These are phyloP conservation scores for Hippophae rhamnoides DNA, from an alignment of 306 rosid genomes.

Conservation along the genomic window DNA sequence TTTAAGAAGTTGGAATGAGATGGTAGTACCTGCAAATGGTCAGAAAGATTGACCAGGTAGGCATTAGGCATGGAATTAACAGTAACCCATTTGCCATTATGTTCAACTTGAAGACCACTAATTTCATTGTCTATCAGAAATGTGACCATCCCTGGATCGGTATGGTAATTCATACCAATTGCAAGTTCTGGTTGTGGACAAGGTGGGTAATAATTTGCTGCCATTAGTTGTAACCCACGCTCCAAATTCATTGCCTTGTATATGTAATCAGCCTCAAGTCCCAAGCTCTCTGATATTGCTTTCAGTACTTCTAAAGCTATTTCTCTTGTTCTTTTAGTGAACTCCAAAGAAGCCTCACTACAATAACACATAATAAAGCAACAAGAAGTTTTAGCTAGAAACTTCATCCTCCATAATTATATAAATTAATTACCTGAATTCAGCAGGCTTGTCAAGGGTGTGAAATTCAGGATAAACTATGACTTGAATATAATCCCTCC, in stretches of 20 bases:
- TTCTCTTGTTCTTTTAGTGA: constrained; percentile 2
- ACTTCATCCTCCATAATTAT: too few species aligned
- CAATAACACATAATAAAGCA: too few species aligned
- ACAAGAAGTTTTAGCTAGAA: too few species aligned
- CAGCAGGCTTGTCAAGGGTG: constrained; percentile 39
- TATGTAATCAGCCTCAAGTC: constrained; percentile 19
- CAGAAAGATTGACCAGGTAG: constrained; percentile 15
- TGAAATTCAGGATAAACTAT: constrained; percentile 27
- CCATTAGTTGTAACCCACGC: constrained; percentile 14
- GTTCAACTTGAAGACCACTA: constrained; percentile 19
- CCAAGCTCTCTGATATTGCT: constrained; percentile 24
- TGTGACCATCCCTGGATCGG: constrained; percentile 19
- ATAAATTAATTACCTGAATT: constrained; percentile 12
- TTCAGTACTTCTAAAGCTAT: constrained; percentile 3
- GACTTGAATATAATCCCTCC: constrained; percentile 50
- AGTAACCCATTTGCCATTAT: constrained; percentile 22
- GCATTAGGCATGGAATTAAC: constrained; percentile 15
- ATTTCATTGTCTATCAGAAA: constrained; percentile 15
- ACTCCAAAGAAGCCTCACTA: constrained; percentile 7
- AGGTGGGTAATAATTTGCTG: constrained; percentile 21
- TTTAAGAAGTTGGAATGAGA: too few species aligned
- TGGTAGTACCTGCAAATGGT: constrained; percentile 15
- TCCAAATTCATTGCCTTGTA: constrained; percentile 13
- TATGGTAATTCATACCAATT: constrained; percentile 19
- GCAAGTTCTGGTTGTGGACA: constrained; percentile 29